Percentiles rank a stretch among this genome's conserved stretches.
These are phyloP conservation scores for Pseudogymnoascus sp. DNA, from an alignment of 2,329 filamentous ascomycete genomes.

Conservation along the genomic window DNA sequence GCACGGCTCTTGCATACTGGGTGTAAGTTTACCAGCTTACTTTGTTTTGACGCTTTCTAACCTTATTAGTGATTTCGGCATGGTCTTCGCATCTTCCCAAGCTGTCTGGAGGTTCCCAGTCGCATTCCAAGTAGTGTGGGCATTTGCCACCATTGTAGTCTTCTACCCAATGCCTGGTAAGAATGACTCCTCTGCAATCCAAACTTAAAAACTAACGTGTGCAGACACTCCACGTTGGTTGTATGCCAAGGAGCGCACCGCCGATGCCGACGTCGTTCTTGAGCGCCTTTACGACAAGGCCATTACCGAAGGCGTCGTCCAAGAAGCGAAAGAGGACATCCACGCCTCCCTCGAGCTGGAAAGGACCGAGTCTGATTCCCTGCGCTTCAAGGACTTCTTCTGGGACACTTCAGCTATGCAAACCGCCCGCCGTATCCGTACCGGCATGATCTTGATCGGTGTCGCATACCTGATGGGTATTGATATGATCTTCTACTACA, in stretches of 20 bases:
- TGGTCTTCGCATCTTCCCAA: constrained; percentile 23
- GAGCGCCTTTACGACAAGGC: not conserved
- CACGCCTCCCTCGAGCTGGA: constrained; percentile 3
- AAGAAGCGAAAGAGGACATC: constrained; percentile 1
- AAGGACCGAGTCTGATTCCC: not conserved
- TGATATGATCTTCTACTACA: constrained; percentile 14
- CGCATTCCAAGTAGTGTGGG: constrained; percentile 25
- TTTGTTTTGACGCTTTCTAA: constrained; percentile 23
- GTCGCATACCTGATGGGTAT: constrained; percentile 13
- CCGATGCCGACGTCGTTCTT: not conserved
- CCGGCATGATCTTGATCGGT: not conserved
- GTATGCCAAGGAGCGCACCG: constrained; percentile 18
- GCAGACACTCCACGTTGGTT: constrained; percentile 26
- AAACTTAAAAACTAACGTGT: constrained; percentile 10
- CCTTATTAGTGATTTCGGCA: constrained; percentile 23
- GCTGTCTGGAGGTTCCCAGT: constrained; percentile 28
- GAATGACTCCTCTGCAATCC: constrained; percentile 12
- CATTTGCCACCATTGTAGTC: constrained; percentile 20
- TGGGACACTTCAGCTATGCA: not conserved
- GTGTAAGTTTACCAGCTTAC: constrained; percentile 23
- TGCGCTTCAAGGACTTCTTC: constrained; percentile 3
- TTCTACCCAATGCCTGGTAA: constrained; percentile 11
- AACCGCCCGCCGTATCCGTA: constrained; percentile 2
- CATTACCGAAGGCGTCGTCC: not conserved
- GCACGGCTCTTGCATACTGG: constrained; percentile 28